Base-by-base conservation (phyloP, 495 filamentous ascomycete species). In the Penicillium salamii region DNA sequence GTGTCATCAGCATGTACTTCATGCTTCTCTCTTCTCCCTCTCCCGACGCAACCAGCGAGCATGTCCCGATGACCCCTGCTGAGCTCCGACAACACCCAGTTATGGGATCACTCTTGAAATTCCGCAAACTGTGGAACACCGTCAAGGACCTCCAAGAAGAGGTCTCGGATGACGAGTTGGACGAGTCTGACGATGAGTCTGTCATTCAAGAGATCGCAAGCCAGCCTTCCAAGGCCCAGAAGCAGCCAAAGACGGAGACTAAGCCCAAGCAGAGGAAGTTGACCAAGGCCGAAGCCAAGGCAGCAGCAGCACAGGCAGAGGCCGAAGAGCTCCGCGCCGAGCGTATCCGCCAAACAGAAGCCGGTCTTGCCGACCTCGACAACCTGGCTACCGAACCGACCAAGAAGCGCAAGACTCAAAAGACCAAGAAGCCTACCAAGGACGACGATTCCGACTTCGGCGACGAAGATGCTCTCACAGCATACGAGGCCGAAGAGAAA, bases 1-100 rank as follows among this genome's bases (percentile, higher is more conserved):
- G 86, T 29, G 77, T 89, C 0, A 74, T 97, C 58, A 83, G 86
- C 48, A 90, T 96, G 83, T 98, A 97, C 65, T 96, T 98, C 65
- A 88, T 90, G 46, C 77, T 97, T 33, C 71, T 97, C 21, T 86
- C 89, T 20, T 95, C 89, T 2, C 78, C 85, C 1, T 76, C 86
- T 12, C 70, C 81, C 39, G 77, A 70, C 20, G 57, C 79, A 13
- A 71, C 74, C 31, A 59, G 61, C 11, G 70, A 75, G 13, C 67
- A 70, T 8, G 39, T 70, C n/a, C 66, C 80, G 12, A 75, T 85
- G 66, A 72, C 87, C 3, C 83, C 91, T 4, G 70, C 78, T 26
- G 81, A 93, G 57, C 74, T 98, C 39, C 83, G 87, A 48, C 87
- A 95, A 41, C 93, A 98, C 61, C 79, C 86, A 13, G 79, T 98